Evolutionary conservation across 2,329 filamentous ascomycete species (phyloP), one percentile per base, ranked within the genome.

Genomic region (Endoconidiophora polonica): DNA sequence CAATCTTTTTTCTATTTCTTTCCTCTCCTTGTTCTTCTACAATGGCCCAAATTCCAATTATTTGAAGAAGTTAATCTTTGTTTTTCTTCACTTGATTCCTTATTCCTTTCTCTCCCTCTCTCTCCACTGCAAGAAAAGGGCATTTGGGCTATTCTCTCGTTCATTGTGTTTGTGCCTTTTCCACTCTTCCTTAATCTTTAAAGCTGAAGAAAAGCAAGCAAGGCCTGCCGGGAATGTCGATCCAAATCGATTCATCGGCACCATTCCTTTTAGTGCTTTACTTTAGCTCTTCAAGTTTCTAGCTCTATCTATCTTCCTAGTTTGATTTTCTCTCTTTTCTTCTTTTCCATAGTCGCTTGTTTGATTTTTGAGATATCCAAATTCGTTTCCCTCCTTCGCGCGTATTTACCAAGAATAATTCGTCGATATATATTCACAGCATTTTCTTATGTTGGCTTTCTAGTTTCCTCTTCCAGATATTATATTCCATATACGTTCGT

Each of bases 181-280:
- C 12, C 26, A 3, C 9, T 29, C 9, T 29, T 10, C 5, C 1
- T 1, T 33, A 10, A 33, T 33, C 29, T 33, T 18, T 18, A 18
- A 33, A 33, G 29, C 29, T 33, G 29, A 5, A 33, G 29, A 33
- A 33, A 33, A 12, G 9, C 29, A 33, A 33, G 33, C 33, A 29
- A 46, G 18, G 44, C 20, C 44, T 22, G 44, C 44, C 23, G 14
- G 9, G 29, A 38, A 38, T 18, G 44, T 38, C 23, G 14, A 40
- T 29, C 48, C 24, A 49, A 45, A 33, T 12, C 42, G 6, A 33
- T 33, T 14, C 24, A 33, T 44, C 44, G 41, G 29, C 48, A 50
- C 42, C 44, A 36, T 44, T 46, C 12, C 42, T 50, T 50, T 43
- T 39, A 22, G 10, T 46, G 40, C 16, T 26, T 12, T 44, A 14